phyloP scores from a whole-genome alignment of 2,329 filamentous ascomycete genomes.

The Fusarium tricinctum region DNA sequence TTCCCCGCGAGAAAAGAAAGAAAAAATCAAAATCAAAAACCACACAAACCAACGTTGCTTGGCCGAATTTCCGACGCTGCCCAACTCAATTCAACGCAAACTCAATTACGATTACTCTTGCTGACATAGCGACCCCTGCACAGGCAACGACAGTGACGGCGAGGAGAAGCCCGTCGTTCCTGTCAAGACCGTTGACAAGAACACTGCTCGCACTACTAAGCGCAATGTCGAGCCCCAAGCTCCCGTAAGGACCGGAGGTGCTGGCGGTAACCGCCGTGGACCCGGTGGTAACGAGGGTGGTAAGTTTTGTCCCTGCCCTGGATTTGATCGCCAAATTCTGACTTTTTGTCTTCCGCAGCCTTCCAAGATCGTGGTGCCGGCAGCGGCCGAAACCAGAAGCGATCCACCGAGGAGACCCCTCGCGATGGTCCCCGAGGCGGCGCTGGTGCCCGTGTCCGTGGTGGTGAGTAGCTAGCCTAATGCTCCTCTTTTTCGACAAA shows the following conservation, averaged over 20 bases:
- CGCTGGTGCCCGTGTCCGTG: slow-evolving; percentile 73
- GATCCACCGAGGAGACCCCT: slow-evolving; percentile 78
- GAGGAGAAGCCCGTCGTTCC: slow-evolving; percentile 83
- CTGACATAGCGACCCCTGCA: slow-evolving; percentile 39
- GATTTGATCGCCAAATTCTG: slow-evolving; percentile 18
- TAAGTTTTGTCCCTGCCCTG: slow-evolving; percentile 63
- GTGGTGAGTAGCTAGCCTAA: slow-evolving; percentile 60
- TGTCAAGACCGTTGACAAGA: slow-evolving; percentile 91
- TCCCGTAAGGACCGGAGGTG: slow-evolving; percentile 63
- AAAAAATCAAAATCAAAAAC: slow-evolving; percentile 1
- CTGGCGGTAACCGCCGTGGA: slow-evolving; percentile 65
- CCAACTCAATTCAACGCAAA: slow-evolving; percentile 20
- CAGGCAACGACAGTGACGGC: slow-evolving; percentile 72
- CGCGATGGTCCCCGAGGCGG: slow-evolving; percentile 71
- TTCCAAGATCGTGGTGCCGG: slow-evolving; percentile 92
- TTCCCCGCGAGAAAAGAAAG: slow-evolving; percentile 25
- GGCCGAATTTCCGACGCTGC: slow-evolving; percentile 34
- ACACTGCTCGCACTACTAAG: slow-evolving; percentile 80
- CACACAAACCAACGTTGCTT: slow-evolving; percentile 32
- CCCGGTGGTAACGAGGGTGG: slow-evolving; percentile 87
- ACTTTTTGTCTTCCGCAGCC: slow-evolving; percentile 65
- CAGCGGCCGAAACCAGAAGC: slow-evolving; percentile 83
- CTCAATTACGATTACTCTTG: slow-evolving; percentile 40
- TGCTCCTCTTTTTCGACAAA: not conserved
- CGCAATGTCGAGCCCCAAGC: slow-evolving; percentile 85